Evolutionary conservation across 2,329 filamentous ascomycete genomes (phyloP).

Genomic region (Trichoderma atroviride): DNA sequence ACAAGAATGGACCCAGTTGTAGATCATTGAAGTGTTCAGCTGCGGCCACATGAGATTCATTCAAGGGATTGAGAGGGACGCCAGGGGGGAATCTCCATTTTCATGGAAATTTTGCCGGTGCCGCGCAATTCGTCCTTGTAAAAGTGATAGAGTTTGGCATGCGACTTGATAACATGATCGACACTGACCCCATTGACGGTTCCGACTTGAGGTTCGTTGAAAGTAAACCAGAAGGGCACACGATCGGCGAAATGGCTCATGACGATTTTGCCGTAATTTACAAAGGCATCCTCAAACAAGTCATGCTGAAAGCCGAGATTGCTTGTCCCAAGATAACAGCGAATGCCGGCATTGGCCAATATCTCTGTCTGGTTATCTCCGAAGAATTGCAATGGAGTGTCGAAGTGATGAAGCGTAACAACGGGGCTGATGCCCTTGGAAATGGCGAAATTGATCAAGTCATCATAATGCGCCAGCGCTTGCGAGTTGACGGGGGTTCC

Average conservation of each 20-base stretch:
- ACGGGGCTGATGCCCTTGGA: background rate
- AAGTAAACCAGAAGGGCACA: conserved; percentile 56
- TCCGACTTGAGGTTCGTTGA: conserved; percentile 54
- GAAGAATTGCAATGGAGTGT: background rate
- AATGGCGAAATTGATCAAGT: background rate
- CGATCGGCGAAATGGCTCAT: conserved; percentile 55
- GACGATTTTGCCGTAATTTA: conserved; percentile 57
- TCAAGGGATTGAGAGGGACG: conserved; percentile 44
- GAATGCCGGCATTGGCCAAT: background rate
- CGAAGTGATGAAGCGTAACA: background rate
- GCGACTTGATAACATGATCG: conserved; percentile 49
- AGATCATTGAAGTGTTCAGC: conserved; percentile 49
- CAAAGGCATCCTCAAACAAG: conserved; percentile 53
- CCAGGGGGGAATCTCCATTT: conserved; percentile 54
- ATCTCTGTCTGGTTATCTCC: background rate
- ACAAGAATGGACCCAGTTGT: conserved; percentile 52
- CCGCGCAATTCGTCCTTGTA: conserved; percentile 58
- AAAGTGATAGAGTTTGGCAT: conserved; percentile 54
- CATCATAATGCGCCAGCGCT: background rate
- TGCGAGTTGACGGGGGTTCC: background rate
- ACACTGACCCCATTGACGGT: conserved; percentile 44
- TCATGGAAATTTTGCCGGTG: conserved; percentile 53
- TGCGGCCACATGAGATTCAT: background rate
- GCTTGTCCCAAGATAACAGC: background rate
- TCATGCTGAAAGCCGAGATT: conserved; percentile 50